Percentiles rank a stretch among this genome's conserved stretches.
Evolutionary conservation across 2,329 filamentous ascomycete genomes (phyloP).

Genomic region (Orbilia quercus): DNA sequence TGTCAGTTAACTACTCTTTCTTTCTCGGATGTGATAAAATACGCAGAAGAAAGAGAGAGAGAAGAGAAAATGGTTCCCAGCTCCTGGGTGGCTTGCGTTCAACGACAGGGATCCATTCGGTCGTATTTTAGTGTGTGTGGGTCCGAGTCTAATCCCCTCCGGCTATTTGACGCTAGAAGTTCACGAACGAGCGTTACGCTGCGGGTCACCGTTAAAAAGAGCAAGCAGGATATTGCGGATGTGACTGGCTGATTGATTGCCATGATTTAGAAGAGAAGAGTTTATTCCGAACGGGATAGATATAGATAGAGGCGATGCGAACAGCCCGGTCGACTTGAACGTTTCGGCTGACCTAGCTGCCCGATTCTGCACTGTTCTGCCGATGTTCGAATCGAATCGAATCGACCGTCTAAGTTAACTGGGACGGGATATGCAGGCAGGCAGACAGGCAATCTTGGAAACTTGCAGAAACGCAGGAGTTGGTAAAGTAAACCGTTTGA

Average conservation of each 20-base stretch:
- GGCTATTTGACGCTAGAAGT: slow-evolving; percentile 47
- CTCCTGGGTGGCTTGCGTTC: slow-evolving; percentile 17
- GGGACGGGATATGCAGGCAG: slow-evolving; percentile 11
- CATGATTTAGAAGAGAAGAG: too few relatives aligned
- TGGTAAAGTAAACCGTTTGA: too few relatives aligned
- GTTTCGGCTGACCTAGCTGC: not conserved
- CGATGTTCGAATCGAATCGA: slow-evolving; percentile 15
- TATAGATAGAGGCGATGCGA: slow-evolving; percentile 9
- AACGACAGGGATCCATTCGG: slow-evolving; percentile 21
- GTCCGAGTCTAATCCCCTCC: slow-evolving; percentile 25
- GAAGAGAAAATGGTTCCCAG: slow-evolving; percentile 14
- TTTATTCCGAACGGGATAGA: slow-evolving; percentile 18
- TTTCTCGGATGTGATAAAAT: too few relatives aligned
- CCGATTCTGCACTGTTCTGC: slow-evolving; percentile 19
- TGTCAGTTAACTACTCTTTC: too few relatives aligned
- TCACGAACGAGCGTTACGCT: slow-evolving; percentile 7
- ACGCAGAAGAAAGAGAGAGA: too few relatives aligned
- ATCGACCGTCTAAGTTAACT: slow-evolving; percentile 15
- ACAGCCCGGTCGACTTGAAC: not conserved
- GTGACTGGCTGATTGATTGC: slow-evolving; percentile 11
- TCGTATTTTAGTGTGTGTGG: slow-evolving; percentile 45
- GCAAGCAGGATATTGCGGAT: not conserved
- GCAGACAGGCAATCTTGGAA: slow-evolving; percentile 4
- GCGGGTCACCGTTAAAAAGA: slow-evolving; percentile 7
- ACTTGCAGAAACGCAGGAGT: not conserved